These are phyloP conservation scores for Yarrowia porcina DNA, from an alignment of 805 yeast genomes.

Conservation along the genomic window DNA sequence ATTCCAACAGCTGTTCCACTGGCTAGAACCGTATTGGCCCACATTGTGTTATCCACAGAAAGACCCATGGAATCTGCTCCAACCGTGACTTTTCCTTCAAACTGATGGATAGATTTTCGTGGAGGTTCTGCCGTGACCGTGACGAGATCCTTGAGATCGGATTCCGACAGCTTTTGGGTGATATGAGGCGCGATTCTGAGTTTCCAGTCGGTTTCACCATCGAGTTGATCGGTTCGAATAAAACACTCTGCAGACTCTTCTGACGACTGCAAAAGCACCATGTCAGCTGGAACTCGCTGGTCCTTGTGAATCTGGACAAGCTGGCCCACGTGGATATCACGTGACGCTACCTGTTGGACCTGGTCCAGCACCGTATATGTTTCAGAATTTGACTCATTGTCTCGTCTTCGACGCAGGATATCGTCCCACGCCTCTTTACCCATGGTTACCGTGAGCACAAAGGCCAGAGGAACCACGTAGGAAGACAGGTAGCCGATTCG, in stretches of 20 bases:
- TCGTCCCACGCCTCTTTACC: constrained; percentile 94
- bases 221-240: constrained; percentile 94
- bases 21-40: constrained; percentile 98
- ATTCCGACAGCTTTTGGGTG: constrained; percentile 61
- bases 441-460: constrained; percentile 91
- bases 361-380: constrained; percentile 60
- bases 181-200: constrained; percentile 70
- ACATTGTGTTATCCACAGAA: constrained; percentile 84
- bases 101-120: constrained; percentile 74
- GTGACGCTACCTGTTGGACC: constrained; percentile 46
- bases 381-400: constrained; percentile 83
- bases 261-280: constrained; percentile 77
- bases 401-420: constrained; percentile 83
- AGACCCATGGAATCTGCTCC: constrained; percentile 54
- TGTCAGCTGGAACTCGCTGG: constrained; percentile 89
- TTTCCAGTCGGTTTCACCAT: constrained; percentile 99
- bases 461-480: constrained; percentile 89
- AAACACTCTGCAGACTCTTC: constrained; percentile 82
- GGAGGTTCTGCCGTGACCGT: constrained; percentile 76
- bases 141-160: constrained; percentile 42
- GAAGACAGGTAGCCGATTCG: constrained; percentile 92
- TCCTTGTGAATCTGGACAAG: constrained; percentile 74
- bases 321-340: constrained; percentile 80
- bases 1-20: constrained; percentile 89
- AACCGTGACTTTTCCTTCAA: constrained; percentile 67